Evolutionary conservation across 2,329 filamentous ascomycete genomes (phyloP), one percentile per base, ranked within the genome.

Genomic region (Chaetomium olivaceum): DNA sequence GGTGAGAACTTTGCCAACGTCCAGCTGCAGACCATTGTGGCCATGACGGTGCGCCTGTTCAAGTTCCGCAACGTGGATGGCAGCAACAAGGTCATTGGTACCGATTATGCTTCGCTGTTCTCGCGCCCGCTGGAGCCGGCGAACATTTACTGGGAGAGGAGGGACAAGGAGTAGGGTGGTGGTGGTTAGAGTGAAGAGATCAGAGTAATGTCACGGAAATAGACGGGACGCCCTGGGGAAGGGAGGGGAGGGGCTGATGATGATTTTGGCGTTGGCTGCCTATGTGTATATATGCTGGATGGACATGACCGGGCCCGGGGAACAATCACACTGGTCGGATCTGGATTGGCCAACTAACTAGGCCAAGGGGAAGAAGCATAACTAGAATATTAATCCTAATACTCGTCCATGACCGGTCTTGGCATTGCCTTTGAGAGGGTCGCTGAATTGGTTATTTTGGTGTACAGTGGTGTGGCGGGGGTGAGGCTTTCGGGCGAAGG

Each of bases 1-100:
- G 94, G 94, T 70, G 94, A 98, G 83, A 92, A 97, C 75, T 98
- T 97, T 77, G 94, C 94, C 71, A 96, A 96, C 76, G 84, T 96
- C 65, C 94, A 98, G 80, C 83, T 98, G 68, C 90, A 93, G 76
- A 93, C 92, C 54, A 96, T 98, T 71, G 82, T 89, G 14, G 92
- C 89, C 59, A 88, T 88, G 65, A 80, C 93, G 70, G 90, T 96
- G 50, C 85, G 92, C 58, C 77, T 87, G 61, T 91, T 97, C 81
- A 94, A 92, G 81, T 87, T 97, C 76, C 83, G 84, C 74, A 96
- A 92, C 72, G 77, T 88, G 2, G 87, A 91, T 72, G 90, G 91
- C n/a, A 86, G 85, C 76, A 81, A 87, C 74, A 85, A 84, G 39
- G 83, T 95, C 46, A 84, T 90, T 55, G 89, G 81, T 62, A 91